Evolutionary conservation across 805 yeast genomes (phyloP).

Genomic region (Yarrowia sp.): DNA sequence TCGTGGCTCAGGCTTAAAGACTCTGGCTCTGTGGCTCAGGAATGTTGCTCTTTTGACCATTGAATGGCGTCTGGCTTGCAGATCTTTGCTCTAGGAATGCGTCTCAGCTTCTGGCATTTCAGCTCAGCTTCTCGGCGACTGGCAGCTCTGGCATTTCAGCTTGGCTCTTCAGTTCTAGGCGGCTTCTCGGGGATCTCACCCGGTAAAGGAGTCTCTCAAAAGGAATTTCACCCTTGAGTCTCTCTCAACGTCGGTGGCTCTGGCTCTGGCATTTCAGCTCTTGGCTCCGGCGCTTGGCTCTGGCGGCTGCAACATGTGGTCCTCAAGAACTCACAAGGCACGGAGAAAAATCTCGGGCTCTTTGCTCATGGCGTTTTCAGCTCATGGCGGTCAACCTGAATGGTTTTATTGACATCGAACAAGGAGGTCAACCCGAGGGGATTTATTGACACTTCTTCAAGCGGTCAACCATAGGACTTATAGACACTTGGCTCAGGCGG

Average conservation of each 20-base stretch:
- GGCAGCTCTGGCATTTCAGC: conserved; percentile 29
- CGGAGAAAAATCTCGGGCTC: neutral
- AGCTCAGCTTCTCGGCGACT: neutral
- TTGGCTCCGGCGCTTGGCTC: conserved; percentile 1
- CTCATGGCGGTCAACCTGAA: conserved; percentile 16
- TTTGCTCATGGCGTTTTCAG: conserved; percentile 7
- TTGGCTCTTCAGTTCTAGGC: conserved; percentile 31
- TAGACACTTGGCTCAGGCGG: conserved; percentile 9
- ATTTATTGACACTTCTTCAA: conserved; percentile 9
- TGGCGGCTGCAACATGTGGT: conserved; percentile 7
- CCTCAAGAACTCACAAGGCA: conserved; percentile 7
- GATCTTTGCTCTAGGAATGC: conserved; percentile 26
- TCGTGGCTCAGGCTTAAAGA: neutral
- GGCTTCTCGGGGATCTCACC: neutral
- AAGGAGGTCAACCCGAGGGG: conserved; percentile 7
- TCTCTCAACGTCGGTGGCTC: conserved; percentile 9
- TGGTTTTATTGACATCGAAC: neutral
- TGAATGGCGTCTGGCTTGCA: conserved; percentile 8
- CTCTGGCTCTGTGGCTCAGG: neutral
- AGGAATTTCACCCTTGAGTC: conserved; percentile 16
- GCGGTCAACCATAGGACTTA: conserved; percentile 17
- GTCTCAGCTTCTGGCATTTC: conserved; percentile 5
- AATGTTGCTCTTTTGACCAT: conserved; percentile 16
- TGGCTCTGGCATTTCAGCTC: neutral
- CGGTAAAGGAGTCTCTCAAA: conserved; percentile 2